These are phyloP conservation scores for Tolypocladium guangdongense DNA, from an alignment of 2,329 filamentous ascomycete genomes.

Conservation along the genomic window DNA sequence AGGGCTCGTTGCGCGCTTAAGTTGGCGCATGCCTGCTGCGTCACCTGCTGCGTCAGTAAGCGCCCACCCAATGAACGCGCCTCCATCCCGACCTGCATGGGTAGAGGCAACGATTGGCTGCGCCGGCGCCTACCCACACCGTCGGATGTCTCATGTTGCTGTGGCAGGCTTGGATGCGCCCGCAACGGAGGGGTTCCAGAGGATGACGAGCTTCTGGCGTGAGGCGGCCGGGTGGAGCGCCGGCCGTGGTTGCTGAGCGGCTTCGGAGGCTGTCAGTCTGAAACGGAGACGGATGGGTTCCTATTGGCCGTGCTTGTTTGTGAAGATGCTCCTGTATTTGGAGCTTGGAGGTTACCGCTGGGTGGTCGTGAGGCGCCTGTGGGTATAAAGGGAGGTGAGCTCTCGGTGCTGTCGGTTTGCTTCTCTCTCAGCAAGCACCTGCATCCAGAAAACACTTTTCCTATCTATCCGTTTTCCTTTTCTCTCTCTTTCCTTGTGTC, in stretches of 20 bases:
- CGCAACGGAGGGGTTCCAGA: background rate
- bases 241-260: background rate
- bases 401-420: background rate
- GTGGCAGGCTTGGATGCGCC: background rate
- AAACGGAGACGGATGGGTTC: background rate
- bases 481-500: constrained; percentile 2
- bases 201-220: background rate
- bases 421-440: background rate
- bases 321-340: background rate
- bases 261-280: background rate
- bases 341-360: background rate
- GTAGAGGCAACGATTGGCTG: constrained; percentile 10
- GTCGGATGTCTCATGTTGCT: constrained; percentile 7
- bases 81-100: background rate
- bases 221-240: background rate
- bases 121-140: constrained; percentile 11
- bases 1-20: background rate
- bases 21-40: background rate
- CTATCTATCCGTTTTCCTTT: background rate
- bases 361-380: background rate
- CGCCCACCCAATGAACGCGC: background rate
- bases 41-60: constrained; percentile 1
- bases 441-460: constrained; percentile 3
- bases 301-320: background rate
- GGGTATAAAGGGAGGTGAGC: constrained; percentile 1